Base-by-base conservation (phyloP, 768 basidiomycete species). In the Boletus subcaerulescens region DNA sequence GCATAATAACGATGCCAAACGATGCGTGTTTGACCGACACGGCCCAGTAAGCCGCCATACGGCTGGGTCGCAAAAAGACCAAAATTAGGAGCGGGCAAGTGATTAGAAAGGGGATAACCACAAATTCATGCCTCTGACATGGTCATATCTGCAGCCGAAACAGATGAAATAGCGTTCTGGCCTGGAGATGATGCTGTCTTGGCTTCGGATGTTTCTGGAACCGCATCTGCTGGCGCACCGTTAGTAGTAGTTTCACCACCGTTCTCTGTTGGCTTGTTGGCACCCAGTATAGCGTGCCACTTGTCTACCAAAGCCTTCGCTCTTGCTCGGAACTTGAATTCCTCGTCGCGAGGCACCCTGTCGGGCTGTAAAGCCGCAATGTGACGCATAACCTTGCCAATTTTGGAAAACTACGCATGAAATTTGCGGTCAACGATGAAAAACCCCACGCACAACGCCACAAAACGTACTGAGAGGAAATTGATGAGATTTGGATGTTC, bases 401-500 rank as follows among this genome's bases (percentile, higher is more conserved):
- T 77, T 71, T 82, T 81, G 58, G 83, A 73, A 66, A 72, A 72
- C 68, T 72, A 41, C 29, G 33, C 54, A 26, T 39, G 38, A 50
- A 54, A 65, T 38, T 50, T 18, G 41, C 7, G 50, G 44, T 59
- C 40, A 63, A 48, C 17, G 38, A 39, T 17, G 46, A 53, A 45
- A 60, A 49, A 49, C 29, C 48, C 20, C 46, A 47, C 26, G n/a
- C 12, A 29, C 39, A 44, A 51, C 32, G 44, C 48, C 56, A 48
- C 49, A 48, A 43, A 46, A 63, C 80, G 69, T 57, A 83, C 82
- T 43, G 75, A 74, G 40, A 94, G 80, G 62, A 91, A 88, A 51
- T 84, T 81, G 55, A 93, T 85, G 62, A 71, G 65, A 47, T 84
- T 88, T 73, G 93, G 89, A 56, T 79, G 77, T 31, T 89, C 81